Evolutionary conservation across 2,329 filamentous ascomycete species (phyloP).

Genomic region (Colletotrichum lini): DNA sequence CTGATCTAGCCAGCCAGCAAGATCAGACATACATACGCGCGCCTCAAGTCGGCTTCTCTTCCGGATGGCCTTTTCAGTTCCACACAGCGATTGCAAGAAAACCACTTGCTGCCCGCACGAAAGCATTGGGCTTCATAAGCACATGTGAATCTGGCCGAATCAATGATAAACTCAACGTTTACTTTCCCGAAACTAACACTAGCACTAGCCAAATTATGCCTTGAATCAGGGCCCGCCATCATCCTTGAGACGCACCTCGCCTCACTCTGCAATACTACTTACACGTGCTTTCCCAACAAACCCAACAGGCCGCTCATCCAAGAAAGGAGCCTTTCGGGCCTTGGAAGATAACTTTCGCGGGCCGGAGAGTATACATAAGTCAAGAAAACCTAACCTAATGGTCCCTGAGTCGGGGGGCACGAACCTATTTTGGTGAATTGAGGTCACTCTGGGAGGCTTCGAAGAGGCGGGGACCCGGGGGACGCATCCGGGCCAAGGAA

Average conservation of each 20-base stretch:
- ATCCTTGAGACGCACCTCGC: background rate
- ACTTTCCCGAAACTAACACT: background rate
- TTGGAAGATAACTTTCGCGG: slow-evolving; percentile 27
- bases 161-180: background rate
- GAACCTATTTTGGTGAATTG: slow-evolving; percentile 7
- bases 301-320: slow-evolving; percentile 16
- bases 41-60: background rate
- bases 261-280: slow-evolving; percentile 10
- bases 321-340: slow-evolving; percentile 15
- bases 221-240: background rate
- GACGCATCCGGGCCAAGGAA: slow-evolving; percentile 11
- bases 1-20: background rate
- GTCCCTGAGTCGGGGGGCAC: slow-evolving; percentile 4
- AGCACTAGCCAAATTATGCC: slow-evolving; percentile 3
- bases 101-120: background rate
- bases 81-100: background rate
- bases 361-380: slow-evolving; percentile 14
- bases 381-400: background rate
- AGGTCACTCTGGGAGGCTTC: background rate
- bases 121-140: background rate
- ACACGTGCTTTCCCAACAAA: background rate
- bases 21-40: background rate
- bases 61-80: background rate
- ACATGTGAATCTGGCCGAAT: background rate
- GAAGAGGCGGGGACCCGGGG: slow-evolving; percentile 11